Conservation (phyloP, 2,329 filamentous ascomycete genomes). For the Pestalotiopsis sp. region DNA sequence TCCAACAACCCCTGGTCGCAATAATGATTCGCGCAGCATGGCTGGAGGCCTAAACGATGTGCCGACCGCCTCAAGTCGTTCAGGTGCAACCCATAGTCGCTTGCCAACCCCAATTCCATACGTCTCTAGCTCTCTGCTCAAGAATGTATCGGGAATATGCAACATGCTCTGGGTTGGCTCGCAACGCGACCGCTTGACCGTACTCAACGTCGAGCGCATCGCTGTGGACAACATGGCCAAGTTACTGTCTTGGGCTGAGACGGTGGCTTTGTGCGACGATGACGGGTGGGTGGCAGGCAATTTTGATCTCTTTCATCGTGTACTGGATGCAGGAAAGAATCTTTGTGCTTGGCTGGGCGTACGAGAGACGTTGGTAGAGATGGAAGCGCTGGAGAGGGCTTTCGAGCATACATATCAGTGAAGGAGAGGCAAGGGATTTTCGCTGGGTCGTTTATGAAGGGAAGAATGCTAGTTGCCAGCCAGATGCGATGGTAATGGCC, state of each 20-base stretch:
- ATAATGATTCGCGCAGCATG: background rate
- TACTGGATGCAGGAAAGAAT: slow-evolving; percentile 22
- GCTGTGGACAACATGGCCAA: slow-evolving; percentile 29
- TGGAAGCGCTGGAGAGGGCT: slow-evolving; percentile 13
- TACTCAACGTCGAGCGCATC: slow-evolving; percentile 27
- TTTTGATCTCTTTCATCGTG: slow-evolving; percentile 6
- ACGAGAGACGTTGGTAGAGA: slow-evolving; percentile 15
- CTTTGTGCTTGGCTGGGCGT: slow-evolving; percentile 26
- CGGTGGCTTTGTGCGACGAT: slow-evolving; percentile 23
- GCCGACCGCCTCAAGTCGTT: background rate
- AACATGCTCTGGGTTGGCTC: slow-evolving; percentile 30
- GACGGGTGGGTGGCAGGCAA: slow-evolving; percentile 17
- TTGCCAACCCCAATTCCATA: slow-evolving; percentile 13
- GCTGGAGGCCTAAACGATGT: background rate
- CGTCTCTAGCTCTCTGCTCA: slow-evolving; percentile 25
- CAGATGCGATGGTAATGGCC: too few relatives aligned
- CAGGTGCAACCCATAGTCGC: background rate
- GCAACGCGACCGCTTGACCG: slow-evolving; percentile 27
- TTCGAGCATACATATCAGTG: background rate
- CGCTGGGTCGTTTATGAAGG: too few relatives aligned
- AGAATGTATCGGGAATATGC: slow-evolving; percentile 31
- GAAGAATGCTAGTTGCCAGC: too few relatives aligned
- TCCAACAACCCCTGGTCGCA: background rate
- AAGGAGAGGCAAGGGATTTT: too few relatives aligned
- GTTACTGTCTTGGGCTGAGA: slow-evolving; percentile 30